Evolutionary conservation across 1,139 yeast genomes (phyloP).

Genomic region (Candida neerlandica): DNA sequence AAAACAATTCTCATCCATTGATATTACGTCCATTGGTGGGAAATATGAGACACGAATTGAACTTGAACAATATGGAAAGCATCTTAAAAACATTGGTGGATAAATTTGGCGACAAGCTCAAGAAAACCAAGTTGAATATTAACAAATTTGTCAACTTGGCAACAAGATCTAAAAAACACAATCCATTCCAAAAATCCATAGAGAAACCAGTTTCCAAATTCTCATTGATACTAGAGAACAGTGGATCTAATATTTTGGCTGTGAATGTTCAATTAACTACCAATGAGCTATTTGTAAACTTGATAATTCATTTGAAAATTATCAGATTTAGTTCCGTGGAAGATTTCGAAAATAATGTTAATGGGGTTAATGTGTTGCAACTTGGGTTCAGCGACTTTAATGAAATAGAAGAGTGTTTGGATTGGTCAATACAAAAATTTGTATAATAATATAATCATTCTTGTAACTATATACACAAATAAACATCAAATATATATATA

Average conservation of each 20-base stretch:
- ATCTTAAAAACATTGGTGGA: slow-evolving; percentile 38
- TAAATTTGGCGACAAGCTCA: slow-evolving; percentile 23
- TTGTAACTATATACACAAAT: slow-evolving; percentile 8
- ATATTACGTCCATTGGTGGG: slow-evolving; percentile 70
- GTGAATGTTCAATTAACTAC: slow-evolving; percentile 38
- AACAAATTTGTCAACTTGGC: slow-evolving; percentile 26
- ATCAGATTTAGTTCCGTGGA: slow-evolving; percentile 33
- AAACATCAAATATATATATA: background rate
- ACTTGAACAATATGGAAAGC: slow-evolving; percentile 43
- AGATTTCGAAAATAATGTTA: slow-evolving; percentile 31
- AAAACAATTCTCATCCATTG: slow-evolving; percentile 49
- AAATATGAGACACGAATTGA: slow-evolving; percentile 63
- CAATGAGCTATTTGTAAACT: slow-evolving; percentile 44
- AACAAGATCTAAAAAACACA: slow-evolving; percentile 19
- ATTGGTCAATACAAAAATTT: slow-evolving; percentile 56
- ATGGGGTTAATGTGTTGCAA: slow-evolving; percentile 45
- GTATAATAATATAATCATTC: slow-evolving; percentile 16
- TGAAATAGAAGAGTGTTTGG: slow-evolving; percentile 67
- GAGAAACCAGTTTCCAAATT: slow-evolving; percentile 38
- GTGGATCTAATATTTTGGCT: slow-evolving; percentile 23
- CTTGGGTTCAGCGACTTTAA: slow-evolving; percentile 57
- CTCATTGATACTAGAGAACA: slow-evolving; percentile 20
- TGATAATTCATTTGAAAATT: slow-evolving; percentile 35
- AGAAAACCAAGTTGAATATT: slow-evolving; percentile 20
- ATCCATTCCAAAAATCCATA: slow-evolving; percentile 45